Base-by-base conservation (phyloP, 2,329 filamentous ascomycete species). In the Tympanopsis confertula region DNA sequence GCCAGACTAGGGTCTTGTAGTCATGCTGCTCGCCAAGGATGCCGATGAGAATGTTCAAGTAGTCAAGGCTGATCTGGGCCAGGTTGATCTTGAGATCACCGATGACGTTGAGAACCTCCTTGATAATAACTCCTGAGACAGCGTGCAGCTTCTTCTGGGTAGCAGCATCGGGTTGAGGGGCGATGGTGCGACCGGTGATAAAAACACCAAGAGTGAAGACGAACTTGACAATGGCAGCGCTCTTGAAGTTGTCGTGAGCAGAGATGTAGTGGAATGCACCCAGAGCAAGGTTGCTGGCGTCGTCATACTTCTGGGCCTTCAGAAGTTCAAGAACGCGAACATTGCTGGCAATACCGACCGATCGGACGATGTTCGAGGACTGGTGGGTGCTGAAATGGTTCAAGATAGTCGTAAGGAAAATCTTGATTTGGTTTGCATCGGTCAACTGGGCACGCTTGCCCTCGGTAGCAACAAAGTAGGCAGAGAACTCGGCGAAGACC, bases 21-120 rank as follows among this genome's bases (percentile, higher is more conserved):
- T 68, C 61, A 35, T 59, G 38, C 41, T 66, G 61, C 39, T 63
- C 59, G 37, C 62, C 63, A 7, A 68, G 51, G 0, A 67, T 45
- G 5, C 50, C 52, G 14, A 63, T 58, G 15, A 68, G 44, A 20
- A 53, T 55, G 47, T 62, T 65, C 19, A 68, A 45, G 37, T 66
- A 55, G 20, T 50, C 47, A 24, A 65, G 51, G 37, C 43, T 47
- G 35, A 68, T 50, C 35, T 59, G 55, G 12, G 60, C 55, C 19
- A 67, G 51, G 44, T 63, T 61, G 46, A 67, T 57, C 22, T 62
- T 57, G 33, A 59, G 47, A 4, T 50, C 52, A 38, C 52, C 52
- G 44, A 62, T 53, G 29, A 63, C 57, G 2, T 51, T 47, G 2
- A 68, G 47, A 2, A 60, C 59, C 38, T 61, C 57, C 42, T 54